phyloP scores from a whole-genome alignment of 2,329 filamentous ascomycete genomes.

The Penicillium sp. region DNA sequence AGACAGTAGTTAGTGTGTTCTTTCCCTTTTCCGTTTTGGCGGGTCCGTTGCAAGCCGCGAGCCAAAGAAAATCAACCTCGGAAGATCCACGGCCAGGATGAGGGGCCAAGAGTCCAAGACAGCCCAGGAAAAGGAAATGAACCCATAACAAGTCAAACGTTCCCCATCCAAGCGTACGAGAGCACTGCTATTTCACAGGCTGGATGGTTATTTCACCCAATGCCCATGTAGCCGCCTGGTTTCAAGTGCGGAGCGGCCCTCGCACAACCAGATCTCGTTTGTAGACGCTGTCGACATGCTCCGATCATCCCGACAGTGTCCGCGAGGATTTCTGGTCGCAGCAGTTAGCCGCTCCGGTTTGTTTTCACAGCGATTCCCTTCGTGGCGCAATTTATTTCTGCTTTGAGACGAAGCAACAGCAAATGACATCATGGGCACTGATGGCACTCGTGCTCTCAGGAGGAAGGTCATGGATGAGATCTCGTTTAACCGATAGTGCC shows the following conservation, averaged over 20 bases:
- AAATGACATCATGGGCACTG: constrained; percentile 24
- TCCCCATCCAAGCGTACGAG: constrained; percentile 18
- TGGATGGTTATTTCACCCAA: neutral
- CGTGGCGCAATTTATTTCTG: constrained; percentile 8
- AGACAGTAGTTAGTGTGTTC: neutral
- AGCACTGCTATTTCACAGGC: constrained; percentile 20
- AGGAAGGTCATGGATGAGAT: constrained; percentile 1
- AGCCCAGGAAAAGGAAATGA: neutral
- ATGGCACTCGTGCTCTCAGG: constrained; percentile 1
- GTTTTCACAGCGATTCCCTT: constrained; percentile 10
- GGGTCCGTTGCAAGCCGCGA: constrained; percentile 29
- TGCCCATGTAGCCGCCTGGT: constrained; percentile 2
- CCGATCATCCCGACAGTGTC: constrained; percentile 21
- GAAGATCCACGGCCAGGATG: constrained; percentile 36
- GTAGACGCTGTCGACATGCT: constrained; percentile 3
- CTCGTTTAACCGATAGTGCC: constrained; percentile 11
- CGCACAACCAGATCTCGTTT: constrained; percentile 7
- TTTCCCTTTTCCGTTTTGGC: neutral
- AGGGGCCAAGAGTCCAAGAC: constrained; percentile 21
- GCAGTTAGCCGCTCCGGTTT: constrained; percentile 15
- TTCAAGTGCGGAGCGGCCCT: constrained; percentile 9
- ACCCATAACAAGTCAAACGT: neutral
- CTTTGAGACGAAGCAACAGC: constrained; percentile 8
- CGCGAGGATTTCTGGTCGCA: constrained; percentile 13
- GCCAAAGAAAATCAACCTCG: constrained; percentile 27